Evolutionary conservation across 2,329 filamentous ascomycete genomes (phyloP), one percentile per base, ranked within the genome.

Genomic region (Dothidotthia symphoricarpi): DNA sequence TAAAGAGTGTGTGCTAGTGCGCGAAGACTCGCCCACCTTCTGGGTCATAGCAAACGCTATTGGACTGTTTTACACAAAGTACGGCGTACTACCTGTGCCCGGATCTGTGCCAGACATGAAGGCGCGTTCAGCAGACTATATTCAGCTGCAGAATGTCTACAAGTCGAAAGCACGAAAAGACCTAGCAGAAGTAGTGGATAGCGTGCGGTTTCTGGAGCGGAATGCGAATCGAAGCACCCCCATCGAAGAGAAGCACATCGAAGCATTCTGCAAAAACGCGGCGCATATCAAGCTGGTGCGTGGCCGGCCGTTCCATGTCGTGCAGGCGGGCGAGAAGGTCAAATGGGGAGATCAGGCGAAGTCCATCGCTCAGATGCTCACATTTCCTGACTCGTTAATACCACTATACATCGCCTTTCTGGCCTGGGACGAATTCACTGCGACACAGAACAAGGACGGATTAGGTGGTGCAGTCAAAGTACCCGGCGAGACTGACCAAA

Each of bases 41-140:
- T 98, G 94, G 93, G 69, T 90, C 44, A 91, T 96, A 51, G 86
- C 87, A 7, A 77, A 82, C 38, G 90, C 91, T 0, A 75, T 97
- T 38, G 82, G 82, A 43, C 61, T 76, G 14, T 98, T 98, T 66
- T 83, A 91, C 64, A 67, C 77, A 8, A 80, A 80, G 37, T 81
- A 96, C 61, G 71, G 76, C 6, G 76, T 83, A 17, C 75, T 98
- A 4, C 93, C 93, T 12, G 74, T 98, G 0, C 85, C 90, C 0
- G 94, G 93, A 10, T 82, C 85, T 3, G 74, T 98, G 2, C 93
- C 94, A 2, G 93, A 98, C 65, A 98, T 98, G 93, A 98, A 98
- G 72, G 89, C 93, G 3, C 81, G 91, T 61, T 95, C 90, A 3
- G 81, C 77, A 39, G 85, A 94, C 46, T 98, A 98, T 70, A 85